phyloP scores from a whole-genome alignment of 2,329 filamentous ascomycete species.

The Emergomyces pasteurianus region DNA sequence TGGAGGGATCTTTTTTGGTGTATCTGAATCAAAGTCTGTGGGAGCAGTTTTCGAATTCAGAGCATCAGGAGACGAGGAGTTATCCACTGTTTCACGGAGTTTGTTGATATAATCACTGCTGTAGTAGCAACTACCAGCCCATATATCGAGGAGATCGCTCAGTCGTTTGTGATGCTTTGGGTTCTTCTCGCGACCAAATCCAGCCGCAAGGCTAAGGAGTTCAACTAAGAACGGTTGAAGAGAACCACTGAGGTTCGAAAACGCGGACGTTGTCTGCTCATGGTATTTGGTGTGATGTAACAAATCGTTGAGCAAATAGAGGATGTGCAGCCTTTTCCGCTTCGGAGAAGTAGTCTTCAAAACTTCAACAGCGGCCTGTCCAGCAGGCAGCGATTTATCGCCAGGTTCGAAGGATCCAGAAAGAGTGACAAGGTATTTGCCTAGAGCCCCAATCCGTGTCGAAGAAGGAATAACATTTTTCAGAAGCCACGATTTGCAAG shows the following conservation, averaged over 20 bases:
- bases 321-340: constrained; percentile 59
- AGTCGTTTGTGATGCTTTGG: constrained; percentile 58
- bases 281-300: constrained; percentile 55
- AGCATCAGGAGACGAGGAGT: constrained; percentile 25
- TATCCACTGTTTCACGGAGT: constrained; percentile 47
- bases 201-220: constrained; percentile 49
- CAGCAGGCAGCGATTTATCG: constrained; percentile 8
- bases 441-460: constrained; percentile 53
- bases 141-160: constrained; percentile 52
- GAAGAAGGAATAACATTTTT: constrained; percentile 57
- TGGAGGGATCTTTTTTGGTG: constrained; percentile 32
- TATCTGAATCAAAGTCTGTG: constrained; percentile 17
- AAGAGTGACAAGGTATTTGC: constrained; percentile 62
- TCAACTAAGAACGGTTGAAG: constrained; percentile 49
- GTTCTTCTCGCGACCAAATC: constrained; percentile 42
- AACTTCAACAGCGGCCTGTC: constrained; percentile 7
- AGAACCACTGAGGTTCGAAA: constrained; percentile 41
- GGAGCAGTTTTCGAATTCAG: constrained; percentile 19
- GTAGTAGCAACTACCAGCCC: constrained; percentile 58
- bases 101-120: constrained; percentile 41
- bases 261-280: constrained; percentile 31
- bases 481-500: constrained; percentile 78
- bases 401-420: constrained; percentile 43
- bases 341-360: constrained; percentile 40
- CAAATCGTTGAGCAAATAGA: constrained; percentile 69